Conservation (phyloP, 2,329 filamentous ascomycete genomes). For the Monosporascus sp. region DNA sequence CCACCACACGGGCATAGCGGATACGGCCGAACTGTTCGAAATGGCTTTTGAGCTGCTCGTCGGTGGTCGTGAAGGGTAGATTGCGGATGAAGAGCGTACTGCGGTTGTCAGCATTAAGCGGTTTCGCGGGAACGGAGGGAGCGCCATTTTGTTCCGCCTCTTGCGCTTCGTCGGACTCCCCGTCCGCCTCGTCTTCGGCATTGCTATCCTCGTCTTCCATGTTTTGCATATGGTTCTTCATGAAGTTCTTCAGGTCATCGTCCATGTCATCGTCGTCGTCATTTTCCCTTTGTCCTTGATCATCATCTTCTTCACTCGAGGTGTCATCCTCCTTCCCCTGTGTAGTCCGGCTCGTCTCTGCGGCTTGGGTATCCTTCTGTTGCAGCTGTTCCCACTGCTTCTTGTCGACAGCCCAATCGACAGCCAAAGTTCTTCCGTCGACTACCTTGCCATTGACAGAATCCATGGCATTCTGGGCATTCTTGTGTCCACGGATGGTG, state of each 20-base stretch:
- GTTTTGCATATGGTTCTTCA: conserved; percentile 54
- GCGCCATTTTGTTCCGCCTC: conserved; percentile 29
- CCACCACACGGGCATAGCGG: conserved; percentile 85
- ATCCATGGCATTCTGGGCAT: conserved; percentile 83
- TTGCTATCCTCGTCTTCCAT: conserved; percentile 53
- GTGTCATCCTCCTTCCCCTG: conserved; percentile 14
- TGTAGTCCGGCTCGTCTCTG: conserved; percentile 15
- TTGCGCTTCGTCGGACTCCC: conserved; percentile 30
- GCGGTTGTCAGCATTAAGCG: conserved; percentile 55
- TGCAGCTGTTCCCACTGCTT: conserved; percentile 73
- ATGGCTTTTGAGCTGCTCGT: conserved; percentile 77
- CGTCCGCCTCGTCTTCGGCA: conserved; percentile 37
- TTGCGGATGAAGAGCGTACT: conserved; percentile 91
- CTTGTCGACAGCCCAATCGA: conserved; percentile 97
- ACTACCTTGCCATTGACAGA: conserved; percentile 85
- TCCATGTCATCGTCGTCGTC: conserved; percentile 34
- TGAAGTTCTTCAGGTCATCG: conserved; percentile 49
- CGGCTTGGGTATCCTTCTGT: conserved; percentile 39
- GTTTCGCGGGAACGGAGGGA: conserved; percentile 16
- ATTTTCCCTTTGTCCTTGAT: conserved; percentile 23
- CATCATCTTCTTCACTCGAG: conserved; percentile 26
- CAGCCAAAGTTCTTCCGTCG: conserved; percentile 81
- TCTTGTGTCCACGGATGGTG: conserved; percentile 79
- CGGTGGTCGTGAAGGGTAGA: conserved; percentile 80
- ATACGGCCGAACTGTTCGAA: conserved; percentile 86